phyloP scores from a whole-genome alignment of 331 rosid genomes.

The Arachis monticola region DNA sequence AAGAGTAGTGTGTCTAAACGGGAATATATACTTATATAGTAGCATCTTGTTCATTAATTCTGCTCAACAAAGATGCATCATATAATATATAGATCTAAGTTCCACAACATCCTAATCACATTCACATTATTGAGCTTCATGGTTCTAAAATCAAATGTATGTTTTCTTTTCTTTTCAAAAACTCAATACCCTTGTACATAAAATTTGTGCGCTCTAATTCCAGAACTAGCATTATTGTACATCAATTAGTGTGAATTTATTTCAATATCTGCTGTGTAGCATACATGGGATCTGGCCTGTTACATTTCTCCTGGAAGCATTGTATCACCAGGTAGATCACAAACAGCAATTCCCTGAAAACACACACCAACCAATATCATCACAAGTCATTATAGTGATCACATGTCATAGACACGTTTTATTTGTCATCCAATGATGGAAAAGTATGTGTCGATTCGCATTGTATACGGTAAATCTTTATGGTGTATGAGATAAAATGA shows the following conservation, averaged over 20 bases:
- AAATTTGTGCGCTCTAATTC: neutral
- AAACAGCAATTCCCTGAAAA: slow-evolving; percentile 75
- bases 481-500: neutral
- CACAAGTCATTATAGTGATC: neutral
- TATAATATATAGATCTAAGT: slow-evolving; percentile 7
- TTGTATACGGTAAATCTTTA: neutral
- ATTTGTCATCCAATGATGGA: too few species aligned
- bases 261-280: slow-evolving; percentile 21
- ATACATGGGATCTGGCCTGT: slow-evolving; percentile 27
- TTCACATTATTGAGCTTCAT: slow-evolving; percentile 27
- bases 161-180: neutral
- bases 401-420: too few species aligned
- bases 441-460: too few species aligned
- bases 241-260: slow-evolving; percentile 31
- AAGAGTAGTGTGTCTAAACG: too few species aligned
- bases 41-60: too few species aligned
- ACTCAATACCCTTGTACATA: neutral
- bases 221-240: slow-evolving; percentile 24
- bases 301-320: slow-evolving; percentile 99
- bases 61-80: neutral
- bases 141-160: slow-evolving; percentile 30
- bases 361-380: slow-evolving; percentile 1
- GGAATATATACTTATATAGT: too few species aligned
- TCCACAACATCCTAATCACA: slow-evolving; percentile 28
- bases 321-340: slow-evolving; percentile 96